phyloP scores from a whole-genome alignment of 495 filamentous ascomycete genomes.

The Trichoderma virens region DNA sequence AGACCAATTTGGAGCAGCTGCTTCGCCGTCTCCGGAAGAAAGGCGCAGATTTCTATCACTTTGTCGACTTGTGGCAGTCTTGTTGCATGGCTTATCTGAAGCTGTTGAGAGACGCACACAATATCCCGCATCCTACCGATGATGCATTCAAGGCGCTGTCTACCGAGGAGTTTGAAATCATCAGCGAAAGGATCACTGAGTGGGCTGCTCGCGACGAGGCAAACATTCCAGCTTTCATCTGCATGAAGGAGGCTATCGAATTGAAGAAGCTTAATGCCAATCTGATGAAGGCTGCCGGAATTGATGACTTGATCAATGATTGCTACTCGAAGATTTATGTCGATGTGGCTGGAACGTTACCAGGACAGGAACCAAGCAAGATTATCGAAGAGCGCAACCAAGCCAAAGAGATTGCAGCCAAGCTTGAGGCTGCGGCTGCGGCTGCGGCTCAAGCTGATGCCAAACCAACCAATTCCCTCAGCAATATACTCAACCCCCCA shows the following conservation, averaged over 20 bases:
- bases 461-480: slow-evolving; percentile 21
- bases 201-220: slow-evolving; percentile 39
- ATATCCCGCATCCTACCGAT: slow-evolving; percentile 62
- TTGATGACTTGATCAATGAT: slow-evolving; percentile 88
- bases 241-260: slow-evolving; percentile 77
- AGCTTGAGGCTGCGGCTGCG: slow-evolving; percentile 13
- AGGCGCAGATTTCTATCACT: slow-evolving; percentile 75
- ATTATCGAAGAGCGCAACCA: slow-evolving; percentile 22
- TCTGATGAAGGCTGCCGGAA: slow-evolving; percentile 72
- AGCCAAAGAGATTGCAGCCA: slow-evolving; percentile 4
- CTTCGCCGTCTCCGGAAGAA: slow-evolving; percentile 76
- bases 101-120: slow-evolving; percentile 61
- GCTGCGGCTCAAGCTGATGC: slow-evolving; percentile 10
- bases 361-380: slow-evolving; percentile 20
- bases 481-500: slow-evolving; percentile 23
- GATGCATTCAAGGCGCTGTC: slow-evolving; percentile 70
- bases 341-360: slow-evolving; percentile 35
- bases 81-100: slow-evolving; percentile 67
- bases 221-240: slow-evolving; percentile 45
- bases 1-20: slow-evolving; percentile 68
- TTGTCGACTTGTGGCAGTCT: slow-evolving; percentile 76
- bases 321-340: slow-evolving; percentile 74
- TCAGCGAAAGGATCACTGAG: slow-evolving; percentile 40
- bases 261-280: slow-evolving; percentile 84
- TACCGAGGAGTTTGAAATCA: slow-evolving; percentile 68